A percentile compares a stretch with the other conserved stretches of the same genome.
phyloP scores from a whole-genome alignment of 164 flowering plant genomes.

The Dillenia turbinata region DNA sequence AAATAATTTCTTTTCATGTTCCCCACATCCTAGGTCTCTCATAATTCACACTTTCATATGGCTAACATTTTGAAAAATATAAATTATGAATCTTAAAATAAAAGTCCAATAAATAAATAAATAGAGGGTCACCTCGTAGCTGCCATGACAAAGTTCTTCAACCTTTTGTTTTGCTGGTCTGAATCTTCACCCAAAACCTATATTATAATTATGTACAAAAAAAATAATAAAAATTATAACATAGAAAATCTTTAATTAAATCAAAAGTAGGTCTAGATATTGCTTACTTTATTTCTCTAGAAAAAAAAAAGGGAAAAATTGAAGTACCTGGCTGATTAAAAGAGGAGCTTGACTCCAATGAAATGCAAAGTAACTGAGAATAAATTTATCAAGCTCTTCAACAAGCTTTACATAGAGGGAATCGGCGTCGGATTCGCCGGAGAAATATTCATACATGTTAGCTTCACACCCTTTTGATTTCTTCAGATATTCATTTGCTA shows the following conservation, averaged over 20 bases:
- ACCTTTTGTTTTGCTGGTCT: constrained; percentile 40
- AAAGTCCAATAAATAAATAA: not conserved
- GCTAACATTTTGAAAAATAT: too few relatives aligned
- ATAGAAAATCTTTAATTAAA: not conserved
- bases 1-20: too few relatives aligned
- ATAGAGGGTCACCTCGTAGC: constrained; percentile 68
- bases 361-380: constrained; percentile 72
- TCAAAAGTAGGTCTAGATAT: not conserved
- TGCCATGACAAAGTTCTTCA: constrained; percentile 65
- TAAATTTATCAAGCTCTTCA: constrained; percentile 78
- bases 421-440: constrained; percentile 37
- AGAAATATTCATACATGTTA: constrained; percentile 46
- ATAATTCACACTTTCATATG: not conserved
- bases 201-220: constrained; percentile 6
- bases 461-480: constrained; percentile 54
- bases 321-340: constrained; percentile 63
- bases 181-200: constrained; percentile 58
- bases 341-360: constrained; percentile 69
- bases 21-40: not conserved
- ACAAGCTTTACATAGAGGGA: constrained; percentile 50
- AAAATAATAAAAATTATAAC: not conserved
- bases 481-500: constrained; percentile 61
- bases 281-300: not conserved
- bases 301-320: not conserved
- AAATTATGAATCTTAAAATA: not conserved